Evolutionary conservation across 73 alveolate genomes (phyloP).

Genomic region (Paramecium biaurelia): DNA sequence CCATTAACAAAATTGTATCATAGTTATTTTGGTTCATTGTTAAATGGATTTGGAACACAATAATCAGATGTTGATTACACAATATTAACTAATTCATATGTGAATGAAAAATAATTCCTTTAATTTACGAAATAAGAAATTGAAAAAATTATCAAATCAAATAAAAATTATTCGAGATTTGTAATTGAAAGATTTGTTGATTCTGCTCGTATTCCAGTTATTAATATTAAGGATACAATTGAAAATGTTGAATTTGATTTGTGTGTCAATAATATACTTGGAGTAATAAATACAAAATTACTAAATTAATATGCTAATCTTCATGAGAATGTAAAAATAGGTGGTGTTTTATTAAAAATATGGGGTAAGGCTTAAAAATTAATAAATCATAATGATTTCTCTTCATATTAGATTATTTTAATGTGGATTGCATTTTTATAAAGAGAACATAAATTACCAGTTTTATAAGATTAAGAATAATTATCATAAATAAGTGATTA

Average conservation of each 20-base stretch:
- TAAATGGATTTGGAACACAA: conserved; percentile 31
- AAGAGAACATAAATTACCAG: background rate
- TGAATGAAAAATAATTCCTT: background rate
- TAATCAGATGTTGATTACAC: conserved; percentile 40
- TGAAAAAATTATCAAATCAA: background rate
- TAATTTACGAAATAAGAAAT: background rate
- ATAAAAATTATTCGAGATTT: background rate
- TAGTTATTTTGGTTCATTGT: background rate
- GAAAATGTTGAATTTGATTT: background rate
- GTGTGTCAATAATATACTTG: background rate
- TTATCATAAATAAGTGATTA: background rate
- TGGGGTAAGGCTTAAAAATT: conserved; percentile 40
- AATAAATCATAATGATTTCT: background rate
- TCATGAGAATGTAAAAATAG: background rate
- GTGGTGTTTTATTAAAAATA: background rate
- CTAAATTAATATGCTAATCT: background rate
- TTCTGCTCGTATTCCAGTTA: conserved; percentile 24
- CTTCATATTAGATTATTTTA: background rate
- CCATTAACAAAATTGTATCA: background rate
- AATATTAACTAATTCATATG: conserved; percentile 26
- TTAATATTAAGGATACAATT: background rate
- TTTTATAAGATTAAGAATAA: background rate
- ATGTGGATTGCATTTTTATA: conserved; percentile 47
- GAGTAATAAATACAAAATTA: conserved; percentile 8
- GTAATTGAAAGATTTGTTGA: background rate